phyloP scores from a whole-genome alignment of 179 eudicot species.

The Silene coronaria region DNA sequence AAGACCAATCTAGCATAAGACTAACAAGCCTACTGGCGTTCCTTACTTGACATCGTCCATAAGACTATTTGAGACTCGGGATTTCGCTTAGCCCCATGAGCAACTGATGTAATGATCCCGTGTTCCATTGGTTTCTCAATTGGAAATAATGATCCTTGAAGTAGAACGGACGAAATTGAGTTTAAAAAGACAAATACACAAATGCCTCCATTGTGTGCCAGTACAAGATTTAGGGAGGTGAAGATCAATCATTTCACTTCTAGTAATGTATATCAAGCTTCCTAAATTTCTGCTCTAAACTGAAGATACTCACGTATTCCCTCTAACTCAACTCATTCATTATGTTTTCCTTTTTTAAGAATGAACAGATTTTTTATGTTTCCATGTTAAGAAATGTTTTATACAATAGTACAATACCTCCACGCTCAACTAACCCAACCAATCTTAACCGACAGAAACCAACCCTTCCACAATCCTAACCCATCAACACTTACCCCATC shows the following conservation, averaged over 20 bases:
- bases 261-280: not conserved
- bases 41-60: no score
- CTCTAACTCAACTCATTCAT: not conserved
- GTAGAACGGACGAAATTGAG: conserved; percentile 42
- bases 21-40: no score
- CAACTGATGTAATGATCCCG: conserved; percentile 77
- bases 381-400: no score
- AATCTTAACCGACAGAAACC: no score
- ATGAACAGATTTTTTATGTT: no score
- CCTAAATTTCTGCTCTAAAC: not conserved
- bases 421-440: no score
- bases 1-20: no score
- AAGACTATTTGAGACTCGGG: no score
- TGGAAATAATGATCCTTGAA: conserved; percentile 39
- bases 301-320: not conserved
- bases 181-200: conserved; percentile 71
- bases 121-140: conserved; percentile 48
- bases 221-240: not conserved
- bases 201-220: conserved; percentile 82
- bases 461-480: no score
- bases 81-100: conserved; percentile 61
- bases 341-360: not conserved
- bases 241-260: not conserved
- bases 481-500: no score
- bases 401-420: no score